Evolutionary conservation across 2,329 filamentous ascomycete genomes (phyloP).

Genomic region (Herpomyces periplanetae): DNA sequence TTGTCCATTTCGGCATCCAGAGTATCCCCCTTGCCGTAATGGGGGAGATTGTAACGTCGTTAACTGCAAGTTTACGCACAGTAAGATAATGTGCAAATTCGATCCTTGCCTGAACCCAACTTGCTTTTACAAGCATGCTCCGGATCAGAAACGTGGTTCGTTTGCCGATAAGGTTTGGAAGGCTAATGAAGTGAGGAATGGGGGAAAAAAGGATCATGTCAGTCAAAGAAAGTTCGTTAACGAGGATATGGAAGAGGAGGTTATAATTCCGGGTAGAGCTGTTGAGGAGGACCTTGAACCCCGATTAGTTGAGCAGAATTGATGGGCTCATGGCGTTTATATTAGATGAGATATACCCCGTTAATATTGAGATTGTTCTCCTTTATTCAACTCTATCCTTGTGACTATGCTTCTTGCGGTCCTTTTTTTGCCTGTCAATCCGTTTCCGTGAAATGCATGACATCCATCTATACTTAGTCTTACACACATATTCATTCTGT

Average conservation of each 20-base stretch:
- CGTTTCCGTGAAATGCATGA: no score
- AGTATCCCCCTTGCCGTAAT: constrained; percentile 55
- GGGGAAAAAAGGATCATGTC: constrained; percentile 22
- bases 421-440: no score
- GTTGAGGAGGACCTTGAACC: constrained; percentile 1
- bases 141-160: constrained; percentile 43
- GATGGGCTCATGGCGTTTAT: no score
- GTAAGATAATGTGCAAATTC: constrained; percentile 50
- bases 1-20: constrained; percentile 63
- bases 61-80: constrained; percentile 63
- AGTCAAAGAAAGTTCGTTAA: constrained; percentile 60
- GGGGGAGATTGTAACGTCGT: constrained; percentile 46
- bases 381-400: no score
- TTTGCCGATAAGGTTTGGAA: constrained; percentile 80
- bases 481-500: no score
- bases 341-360: no score
- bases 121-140: constrained; percentile 60
- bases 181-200: constrained; percentile 11
- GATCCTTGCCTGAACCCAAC: constrained; percentile 60
- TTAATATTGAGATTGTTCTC: no score
- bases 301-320: no score
- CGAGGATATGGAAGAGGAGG: constrained; percentile 19
- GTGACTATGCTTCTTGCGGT: no score
- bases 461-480: no score
- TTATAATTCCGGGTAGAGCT: constrained; percentile 18